Base-by-base conservation (phyloP, 1,139 yeast genomes). In the Kodamaea anthophila region DNA sequence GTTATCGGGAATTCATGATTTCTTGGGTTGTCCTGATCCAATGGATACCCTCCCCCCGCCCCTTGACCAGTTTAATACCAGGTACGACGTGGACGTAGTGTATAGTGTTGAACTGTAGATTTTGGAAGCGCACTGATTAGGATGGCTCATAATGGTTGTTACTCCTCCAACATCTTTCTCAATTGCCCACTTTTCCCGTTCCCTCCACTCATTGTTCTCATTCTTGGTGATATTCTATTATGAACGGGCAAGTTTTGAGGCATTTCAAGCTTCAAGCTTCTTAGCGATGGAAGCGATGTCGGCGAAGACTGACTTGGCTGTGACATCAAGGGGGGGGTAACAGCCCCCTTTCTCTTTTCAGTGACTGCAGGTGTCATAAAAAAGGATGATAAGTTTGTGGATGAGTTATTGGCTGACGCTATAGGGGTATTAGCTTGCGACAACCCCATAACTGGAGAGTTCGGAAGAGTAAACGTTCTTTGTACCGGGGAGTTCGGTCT, bases 401-500 rank as follows among this genome's bases (percentile, higher is more conserved):
- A 61, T 35, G 71, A 63, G 37, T 57, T 64, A 36, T 53, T 61
- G 9, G 71, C 69, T 3, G 70, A 64, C 23, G 65, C 49, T 18
- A 64, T 51, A 0, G 73, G 73, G 5, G 73, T 66, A 23, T 57
- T 64, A 15, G 55, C 52, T n/a, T 61, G 46, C 11, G 68, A 60
- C 15, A 64, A 47, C 0, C 70, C 71, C 34, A 63, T 39, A 3
- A 74, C 62, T 4, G 86, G 85, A 0, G 84, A 79, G 23, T 79
- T 73, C 11, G 81, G 74, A 18, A 66, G 44, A 1, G 77, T 70
- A 29, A 86, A 88, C 4, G 42, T 35, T 18, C 38, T 32, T 8
- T 39, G 43, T 24, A 41, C 41, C 4, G 56, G 56, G n/a, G 88
- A 78, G 49, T 75, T 81, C 23, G 94, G 94, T 40, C 93, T 61